phyloP scores from a whole-genome alignment of 257 asterid species.

The Lycium ferocissimum region DNA sequence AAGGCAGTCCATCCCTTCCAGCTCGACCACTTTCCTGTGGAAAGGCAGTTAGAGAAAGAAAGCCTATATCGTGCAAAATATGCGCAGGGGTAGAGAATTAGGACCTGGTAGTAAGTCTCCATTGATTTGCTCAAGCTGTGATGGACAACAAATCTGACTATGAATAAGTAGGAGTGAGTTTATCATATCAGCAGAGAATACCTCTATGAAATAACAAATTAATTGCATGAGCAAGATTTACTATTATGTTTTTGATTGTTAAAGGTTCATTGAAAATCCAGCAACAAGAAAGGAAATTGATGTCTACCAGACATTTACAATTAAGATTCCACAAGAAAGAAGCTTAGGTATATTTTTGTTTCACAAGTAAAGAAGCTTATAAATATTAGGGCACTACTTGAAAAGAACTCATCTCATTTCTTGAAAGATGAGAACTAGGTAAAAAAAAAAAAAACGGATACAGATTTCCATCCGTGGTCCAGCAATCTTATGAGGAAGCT shows the following conservation, averaged over 20 bases:
- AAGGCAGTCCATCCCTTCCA: conserved; percentile 99
- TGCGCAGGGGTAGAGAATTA: conserved; percentile 33
- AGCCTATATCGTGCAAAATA: conserved; percentile 40
- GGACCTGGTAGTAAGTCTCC: conserved; percentile 98
- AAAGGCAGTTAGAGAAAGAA: conserved; percentile 40
- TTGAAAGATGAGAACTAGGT: conserved; percentile 26
- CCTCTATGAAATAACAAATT: not conserved
- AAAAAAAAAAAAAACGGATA: not conserved
- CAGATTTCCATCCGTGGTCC: not conserved
- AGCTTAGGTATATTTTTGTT: not conserved
- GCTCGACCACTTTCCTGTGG: conserved; percentile 99
- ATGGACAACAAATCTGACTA: conserved; percentile 98
- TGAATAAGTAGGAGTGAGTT: conserved; percentile 34
- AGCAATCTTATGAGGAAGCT: not conserved
- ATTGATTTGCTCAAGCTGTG: conserved; percentile 99
- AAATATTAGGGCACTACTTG: not conserved
- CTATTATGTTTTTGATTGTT: not conserved
- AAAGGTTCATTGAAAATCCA: not conserved
- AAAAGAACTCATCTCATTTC: conserved; percentile 22
- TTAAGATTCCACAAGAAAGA: conserved; percentile 13
- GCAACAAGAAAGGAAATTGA: conserved; percentile 7
- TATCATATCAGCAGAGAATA: not conserved
- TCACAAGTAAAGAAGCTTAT: not conserved
- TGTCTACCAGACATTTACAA: not conserved
- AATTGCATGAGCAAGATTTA: not conserved